Evolutionary conservation across 108 stramenopile genomes (phyloP).

Genomic region (Skeletonema marinoi): DNA sequence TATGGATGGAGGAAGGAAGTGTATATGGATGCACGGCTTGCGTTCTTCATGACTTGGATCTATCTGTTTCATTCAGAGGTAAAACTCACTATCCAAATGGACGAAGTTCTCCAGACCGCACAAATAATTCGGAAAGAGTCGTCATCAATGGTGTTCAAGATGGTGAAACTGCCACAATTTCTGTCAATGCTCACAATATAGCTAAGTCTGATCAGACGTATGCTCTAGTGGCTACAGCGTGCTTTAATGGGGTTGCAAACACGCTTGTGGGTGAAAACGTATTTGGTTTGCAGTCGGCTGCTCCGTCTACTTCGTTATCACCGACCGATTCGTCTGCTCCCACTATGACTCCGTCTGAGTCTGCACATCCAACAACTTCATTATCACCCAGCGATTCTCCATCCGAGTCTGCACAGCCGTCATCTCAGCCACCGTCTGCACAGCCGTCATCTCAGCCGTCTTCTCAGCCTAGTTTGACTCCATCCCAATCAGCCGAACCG

Average conservation of each 20-base stretch:
- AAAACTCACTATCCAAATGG: constrained; percentile 59
- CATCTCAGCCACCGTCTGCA: too few relatives aligned
- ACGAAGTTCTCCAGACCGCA: constrained; percentile 30
- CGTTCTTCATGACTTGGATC: constrained; percentile 35
- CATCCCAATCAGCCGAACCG: too few relatives aligned
- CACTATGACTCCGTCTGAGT: too few relatives aligned
- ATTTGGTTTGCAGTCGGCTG: not conserved
- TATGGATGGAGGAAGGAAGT: constrained; percentile 25
- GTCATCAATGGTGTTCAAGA: constrained; percentile 24
- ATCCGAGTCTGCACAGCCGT: too few relatives aligned
- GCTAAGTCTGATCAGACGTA: constrained; percentile 15
- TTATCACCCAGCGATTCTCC: too few relatives aligned
- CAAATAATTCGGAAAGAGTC: constrained; percentile 56
- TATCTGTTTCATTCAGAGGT: constrained; percentile 17
- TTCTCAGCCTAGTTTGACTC: too few relatives aligned
- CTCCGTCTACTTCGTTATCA: too few relatives aligned
- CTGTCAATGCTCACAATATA: constrained; percentile 36
- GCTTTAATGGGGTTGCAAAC: constrained; percentile 41
- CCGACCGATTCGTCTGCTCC: too few relatives aligned
- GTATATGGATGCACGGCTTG: constrained; percentile 21
- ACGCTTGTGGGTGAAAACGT: constrained; percentile 17
- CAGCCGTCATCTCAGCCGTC: too few relatives aligned
- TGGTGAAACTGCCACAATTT: constrained; percentile 27
- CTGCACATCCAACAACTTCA: too few relatives aligned
- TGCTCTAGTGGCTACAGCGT: constrained; percentile 35